These are phyloP conservation scores for Selaginella moellendorffii DNA, from an alignment of 75 land plant species.

Conservation along the genomic window DNA sequence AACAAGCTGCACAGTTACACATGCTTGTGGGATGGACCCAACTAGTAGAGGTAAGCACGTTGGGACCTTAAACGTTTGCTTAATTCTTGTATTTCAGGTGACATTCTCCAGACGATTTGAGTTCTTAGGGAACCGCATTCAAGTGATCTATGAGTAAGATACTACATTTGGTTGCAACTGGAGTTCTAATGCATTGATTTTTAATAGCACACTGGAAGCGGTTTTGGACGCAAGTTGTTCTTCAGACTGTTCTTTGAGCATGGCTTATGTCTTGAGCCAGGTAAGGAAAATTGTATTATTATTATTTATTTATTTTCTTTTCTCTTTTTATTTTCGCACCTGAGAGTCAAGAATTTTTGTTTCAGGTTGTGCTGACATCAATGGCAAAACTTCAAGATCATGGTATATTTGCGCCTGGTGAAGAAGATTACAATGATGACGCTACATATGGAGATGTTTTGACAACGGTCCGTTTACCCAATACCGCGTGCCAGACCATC, in stretches of 20 bases:
- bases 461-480: constrained; percentile 51
- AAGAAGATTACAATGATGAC: constrained; percentile 52
- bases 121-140: constrained; percentile 45
- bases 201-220: constrained; percentile 60
- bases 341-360: not conserved
- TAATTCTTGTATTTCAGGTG: constrained; percentile 39
- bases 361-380: constrained; percentile 77
- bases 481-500: constrained; percentile 77
- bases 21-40: constrained; percentile 94
- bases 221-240: constrained; percentile 61
- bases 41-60: constrained; percentile 75
- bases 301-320: not conserved
- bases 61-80: no score
- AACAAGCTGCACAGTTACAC: constrained; percentile 91
- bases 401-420: constrained; percentile 48
- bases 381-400: constrained; percentile 92
- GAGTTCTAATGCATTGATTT: not conserved
- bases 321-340: not conserved
- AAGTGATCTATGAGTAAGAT: constrained; percentile 67
- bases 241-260: constrained; percentile 79
- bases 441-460: constrained; percentile 75
- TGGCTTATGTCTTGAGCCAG: constrained; percentile 68
- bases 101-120: constrained; percentile 57
- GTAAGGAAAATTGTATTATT: constrained; percentile 18
- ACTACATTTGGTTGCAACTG: no score